Conservation (phyloP, 345 rosid species). For the Rhizophora apiculata region DNA sequence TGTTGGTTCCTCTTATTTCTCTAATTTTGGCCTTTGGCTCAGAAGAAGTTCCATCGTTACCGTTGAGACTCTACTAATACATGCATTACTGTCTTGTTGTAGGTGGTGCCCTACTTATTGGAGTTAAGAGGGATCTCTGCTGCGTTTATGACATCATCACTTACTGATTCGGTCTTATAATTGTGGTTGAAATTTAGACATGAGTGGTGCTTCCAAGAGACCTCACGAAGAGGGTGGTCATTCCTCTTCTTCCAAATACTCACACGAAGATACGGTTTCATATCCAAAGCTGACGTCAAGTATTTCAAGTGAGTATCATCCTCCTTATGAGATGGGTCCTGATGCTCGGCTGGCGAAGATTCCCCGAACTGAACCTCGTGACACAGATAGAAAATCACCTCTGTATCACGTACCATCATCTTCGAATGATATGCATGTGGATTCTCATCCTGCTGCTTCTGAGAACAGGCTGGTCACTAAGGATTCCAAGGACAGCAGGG, state of each 20-base stretch:
- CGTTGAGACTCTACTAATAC: no score
- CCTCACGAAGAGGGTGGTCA: constrained; percentile 76
- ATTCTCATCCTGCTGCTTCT: constrained; percentile 36
- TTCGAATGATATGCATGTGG: constrained; percentile 55
- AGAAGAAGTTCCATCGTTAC: no score
- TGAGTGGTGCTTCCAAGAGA: constrained; percentile 48
- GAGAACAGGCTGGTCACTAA: constrained; percentile 57
- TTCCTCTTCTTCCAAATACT: constrained; percentile 65
- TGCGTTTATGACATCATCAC: not conserved
- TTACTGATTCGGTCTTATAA: not conserved
- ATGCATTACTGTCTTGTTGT: no score
- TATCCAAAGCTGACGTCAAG: constrained; percentile 58
- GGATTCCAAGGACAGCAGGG: constrained; percentile 61
- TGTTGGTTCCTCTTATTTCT: no score
- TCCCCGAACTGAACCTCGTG: constrained; percentile 70
- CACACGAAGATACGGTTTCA: constrained; percentile 60
- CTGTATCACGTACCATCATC: constrained; percentile 54
- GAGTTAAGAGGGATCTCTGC: not conserved
- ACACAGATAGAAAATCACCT: constrained; percentile 79
- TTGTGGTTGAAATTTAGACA: constrained; percentile 6
- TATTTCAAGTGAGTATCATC: constrained; percentile 50
- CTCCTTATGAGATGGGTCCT: constrained; percentile 46
- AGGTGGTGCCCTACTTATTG: no score
- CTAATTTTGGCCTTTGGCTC: no score
- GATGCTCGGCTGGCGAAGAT: constrained; percentile 61